Evolutionary conservation across 1,284 basidiomycete genomes (phyloP).

Genomic region (Leccinum brunneo-olivaceum): DNA sequence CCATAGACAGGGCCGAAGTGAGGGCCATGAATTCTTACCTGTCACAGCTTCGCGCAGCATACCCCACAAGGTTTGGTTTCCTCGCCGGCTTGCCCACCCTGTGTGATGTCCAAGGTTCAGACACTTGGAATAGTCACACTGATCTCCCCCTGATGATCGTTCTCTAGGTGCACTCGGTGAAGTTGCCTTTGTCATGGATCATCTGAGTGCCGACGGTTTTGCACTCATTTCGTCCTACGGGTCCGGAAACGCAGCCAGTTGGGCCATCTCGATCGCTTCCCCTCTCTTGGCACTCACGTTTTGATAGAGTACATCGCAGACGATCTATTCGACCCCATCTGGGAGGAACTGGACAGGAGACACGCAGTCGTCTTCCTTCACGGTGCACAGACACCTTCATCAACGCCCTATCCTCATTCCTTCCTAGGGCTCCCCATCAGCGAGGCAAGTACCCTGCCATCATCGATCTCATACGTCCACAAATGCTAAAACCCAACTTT

Average conservation of each 20-base stretch:
- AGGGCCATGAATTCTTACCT: constrained; percentile 44
- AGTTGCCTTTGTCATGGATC: constrained; percentile 52
- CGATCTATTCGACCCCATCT: constrained; percentile 53
- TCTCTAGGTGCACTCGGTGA: constrained; percentile 47
- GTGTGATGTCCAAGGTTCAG: constrained; percentile 50
- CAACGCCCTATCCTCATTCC: constrained; percentile 54
- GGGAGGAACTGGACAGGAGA: constrained; percentile 57
- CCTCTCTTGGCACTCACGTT: constrained; percentile 5
- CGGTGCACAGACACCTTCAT: constrained; percentile 57
- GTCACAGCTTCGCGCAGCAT: constrained; percentile 38
- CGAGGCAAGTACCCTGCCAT: constrained; percentile 42
- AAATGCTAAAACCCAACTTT: constrained; percentile 14
- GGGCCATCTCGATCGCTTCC: constrained; percentile 8
- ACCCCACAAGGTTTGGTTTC: constrained; percentile 58
- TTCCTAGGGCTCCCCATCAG: constrained; percentile 59
- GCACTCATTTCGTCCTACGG: constrained; percentile 61
- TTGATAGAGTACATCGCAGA: constrained; percentile 57
- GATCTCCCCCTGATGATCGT: constrained; percentile 5
- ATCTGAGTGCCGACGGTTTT: constrained; percentile 54
- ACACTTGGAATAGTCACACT: constrained; percentile 1
- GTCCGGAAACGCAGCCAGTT: constrained; percentile 39
- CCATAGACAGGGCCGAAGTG: constrained; percentile 37
- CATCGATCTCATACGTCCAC: constrained; percentile 9
- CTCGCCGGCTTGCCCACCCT: constrained; percentile 58
- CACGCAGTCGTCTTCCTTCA: constrained; percentile 60